Evolutionary conservation across 768 basidiomycete species (phyloP).

Genomic region (Naganishia randhawae): DNA sequence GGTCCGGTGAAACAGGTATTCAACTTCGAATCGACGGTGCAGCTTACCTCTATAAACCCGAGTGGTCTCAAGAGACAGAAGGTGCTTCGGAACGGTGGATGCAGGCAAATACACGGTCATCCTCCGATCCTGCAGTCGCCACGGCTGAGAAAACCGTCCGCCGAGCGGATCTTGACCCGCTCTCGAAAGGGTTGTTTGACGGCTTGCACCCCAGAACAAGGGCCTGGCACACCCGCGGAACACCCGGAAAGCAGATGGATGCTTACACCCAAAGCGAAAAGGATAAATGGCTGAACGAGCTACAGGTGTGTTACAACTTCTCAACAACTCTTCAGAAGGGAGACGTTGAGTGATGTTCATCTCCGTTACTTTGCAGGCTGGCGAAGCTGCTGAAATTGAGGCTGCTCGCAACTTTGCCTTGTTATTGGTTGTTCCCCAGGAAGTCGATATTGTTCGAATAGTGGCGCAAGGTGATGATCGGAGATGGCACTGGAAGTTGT

Average conservation of each 20-base stretch:
- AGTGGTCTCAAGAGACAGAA: not conserved
- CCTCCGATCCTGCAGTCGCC: not conserved
- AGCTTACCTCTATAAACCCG: conserved; percentile 3
- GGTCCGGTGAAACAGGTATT: conserved; percentile 3
- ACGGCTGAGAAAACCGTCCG: not conserved
- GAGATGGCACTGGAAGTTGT: conserved; percentile 20
- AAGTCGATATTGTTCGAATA: conserved; percentile 25
- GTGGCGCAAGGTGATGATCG: conserved; percentile 5
- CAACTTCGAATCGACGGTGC: conserved; percentile 18
- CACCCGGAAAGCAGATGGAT: not conserved
- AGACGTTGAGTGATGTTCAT: not conserved
- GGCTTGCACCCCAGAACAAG: not conserved
- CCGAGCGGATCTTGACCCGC: not conserved
- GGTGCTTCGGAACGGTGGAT: not conserved
- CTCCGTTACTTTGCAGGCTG: not conserved
- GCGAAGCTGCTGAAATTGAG: not conserved
- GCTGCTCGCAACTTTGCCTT: conserved; percentile 23
- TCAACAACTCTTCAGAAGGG: not conserved
- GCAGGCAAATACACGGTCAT: not conserved
- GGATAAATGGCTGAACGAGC: conserved; percentile 4
- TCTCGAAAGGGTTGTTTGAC: not conserved
- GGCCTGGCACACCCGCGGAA: conserved; percentile 9
- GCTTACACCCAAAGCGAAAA: not conserved
- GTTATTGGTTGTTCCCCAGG: conserved; percentile 14
- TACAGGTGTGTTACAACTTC: conserved; percentile 7